phyloP scores from a whole-genome alignment of 2,329 filamentous ascomycete species.

The Fusarium albidum region DNA sequence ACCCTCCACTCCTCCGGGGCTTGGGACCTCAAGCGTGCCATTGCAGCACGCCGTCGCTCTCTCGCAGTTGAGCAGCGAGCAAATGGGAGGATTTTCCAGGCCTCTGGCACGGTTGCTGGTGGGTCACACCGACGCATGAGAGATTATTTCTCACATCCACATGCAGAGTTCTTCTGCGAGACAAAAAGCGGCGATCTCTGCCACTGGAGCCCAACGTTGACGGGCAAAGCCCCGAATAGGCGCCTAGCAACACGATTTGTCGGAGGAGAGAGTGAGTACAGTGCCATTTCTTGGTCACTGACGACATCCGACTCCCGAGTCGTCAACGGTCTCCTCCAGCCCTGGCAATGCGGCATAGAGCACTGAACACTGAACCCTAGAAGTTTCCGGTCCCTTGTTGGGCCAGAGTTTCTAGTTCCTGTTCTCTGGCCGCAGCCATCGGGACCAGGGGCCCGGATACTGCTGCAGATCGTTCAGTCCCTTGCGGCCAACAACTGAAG shows the following conservation, averaged over 20 bases:
- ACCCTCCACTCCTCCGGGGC: slow-evolving; percentile 16
- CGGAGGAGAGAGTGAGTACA: slow-evolving; percentile 14
- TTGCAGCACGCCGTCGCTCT: slow-evolving; percentile 40
- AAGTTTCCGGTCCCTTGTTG: neutral
- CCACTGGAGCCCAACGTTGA: slow-evolving; percentile 21
- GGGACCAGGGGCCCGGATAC: slow-evolving; percentile 37
- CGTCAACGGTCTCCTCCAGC: too few species aligned
- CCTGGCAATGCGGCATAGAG: too few species aligned
- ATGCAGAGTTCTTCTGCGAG: slow-evolving; percentile 21
- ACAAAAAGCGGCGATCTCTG: slow-evolving; percentile 12
- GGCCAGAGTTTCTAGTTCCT: slow-evolving; percentile 24
- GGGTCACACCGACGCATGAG: slow-evolving; percentile 38
- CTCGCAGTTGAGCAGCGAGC: slow-evolving; percentile 26
- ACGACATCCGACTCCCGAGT: too few species aligned
- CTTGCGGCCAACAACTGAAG: slow-evolving; percentile 29
- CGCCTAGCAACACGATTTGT: slow-evolving; percentile 22
- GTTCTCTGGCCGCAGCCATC: slow-evolving; percentile 34
- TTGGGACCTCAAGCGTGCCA: slow-evolving; percentile 34
- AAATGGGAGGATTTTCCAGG: slow-evolving; percentile 43
- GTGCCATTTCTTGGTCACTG: neutral
- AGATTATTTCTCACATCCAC: slow-evolving; percentile 42
- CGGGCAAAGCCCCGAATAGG: slow-evolving; percentile 12
- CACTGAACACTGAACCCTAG: too few species aligned
- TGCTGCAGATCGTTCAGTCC: slow-evolving; percentile 40
- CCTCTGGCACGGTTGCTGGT: slow-evolving; percentile 37